phyloP scores from a whole-genome alignment of 2,329 filamentous ascomycete genomes.

The Penicillium sp. region DNA sequence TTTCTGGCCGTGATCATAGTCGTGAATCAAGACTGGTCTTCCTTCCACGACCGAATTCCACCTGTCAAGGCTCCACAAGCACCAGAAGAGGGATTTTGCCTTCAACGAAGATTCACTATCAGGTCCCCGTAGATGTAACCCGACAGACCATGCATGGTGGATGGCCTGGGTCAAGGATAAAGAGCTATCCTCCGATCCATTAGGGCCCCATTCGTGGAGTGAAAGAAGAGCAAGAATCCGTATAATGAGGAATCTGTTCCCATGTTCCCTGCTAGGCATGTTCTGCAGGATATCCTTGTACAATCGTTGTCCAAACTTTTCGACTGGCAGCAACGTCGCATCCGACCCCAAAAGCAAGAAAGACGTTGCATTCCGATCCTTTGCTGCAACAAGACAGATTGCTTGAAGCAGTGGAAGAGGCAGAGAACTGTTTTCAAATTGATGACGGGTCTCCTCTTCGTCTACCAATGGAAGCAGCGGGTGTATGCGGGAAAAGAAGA shows the following conservation, averaged over 20 bases:
- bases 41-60: neutral
- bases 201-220: neutral
- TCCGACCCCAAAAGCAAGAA: neutral
- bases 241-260: neutral
- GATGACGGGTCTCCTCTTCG: neutral
- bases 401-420: neutral
- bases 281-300: neutral
- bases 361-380: neutral
- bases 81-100: neutral
- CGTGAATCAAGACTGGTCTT: neutral
- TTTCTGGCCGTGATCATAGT: neutral
- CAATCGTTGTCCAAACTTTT: neutral
- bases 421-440: neutral
- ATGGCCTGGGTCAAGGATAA: neutral
- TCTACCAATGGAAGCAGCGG: neutral
- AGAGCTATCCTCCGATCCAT: neutral
- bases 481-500: neutral
- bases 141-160: neutral
- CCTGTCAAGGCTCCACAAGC: neutral
- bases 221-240: neutral
- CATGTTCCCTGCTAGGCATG: neutral
- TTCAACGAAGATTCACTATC: neutral
- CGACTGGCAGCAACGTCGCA: neutral
- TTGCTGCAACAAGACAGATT: neutral
- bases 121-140: neutral